Base-by-base conservation (phyloP, 2,329 filamentous ascomycete genomes). In the Ophiostoma angusticollis region DNA sequence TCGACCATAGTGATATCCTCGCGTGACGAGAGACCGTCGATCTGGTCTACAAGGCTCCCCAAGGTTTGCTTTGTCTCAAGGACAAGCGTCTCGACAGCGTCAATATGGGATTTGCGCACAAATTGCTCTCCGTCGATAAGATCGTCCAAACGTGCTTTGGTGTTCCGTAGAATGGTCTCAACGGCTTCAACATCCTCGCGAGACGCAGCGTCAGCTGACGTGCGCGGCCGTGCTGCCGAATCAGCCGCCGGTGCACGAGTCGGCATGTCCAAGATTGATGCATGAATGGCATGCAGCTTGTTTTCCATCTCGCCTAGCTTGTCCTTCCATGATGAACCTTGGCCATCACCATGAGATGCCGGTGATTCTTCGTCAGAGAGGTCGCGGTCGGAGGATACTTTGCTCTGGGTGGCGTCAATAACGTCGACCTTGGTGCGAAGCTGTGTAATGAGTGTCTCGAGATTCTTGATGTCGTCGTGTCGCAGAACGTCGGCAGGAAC, bases 131-230 rank as follows among this genome's bases (percentile, higher is more conserved):
- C 71, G 36, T 87, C 73, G 35, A 93, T 72, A 16, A 75, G 57
- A 43, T 93, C 86, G 42, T 95, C 89, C 9, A 96, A 65, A 33
- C 83, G 83, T 5, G 80, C 77, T 56, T 95, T 95, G 23, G 86
- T 87, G 55, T 93, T 94, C 30, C 81, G 77, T 11, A 96, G 68
- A 35, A 96, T 77, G 0, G 82, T 93, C 58, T 95, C 89, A 42
- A 96, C 87, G 9, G 85, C 85, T 45, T 89, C 77, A 0, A 87
- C 84, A 50, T 96, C 87, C 48, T 94, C 85, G 54, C 84, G 84
- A 23, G 69, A 76, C 6, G 80, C 78, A 3, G 67, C 56, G 27
- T 77, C 74, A 3, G 51, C 52, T 5, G 45, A 41, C 1, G 36
- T 17, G 2, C 39, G 40, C 4, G 42, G 31, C 12, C 37, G 28